A percentile compares a stretch with the other conserved stretches of the same genome.
Conservation (phyloP, 441 rosid species). For the Gossypium gossypioides region DNA sequence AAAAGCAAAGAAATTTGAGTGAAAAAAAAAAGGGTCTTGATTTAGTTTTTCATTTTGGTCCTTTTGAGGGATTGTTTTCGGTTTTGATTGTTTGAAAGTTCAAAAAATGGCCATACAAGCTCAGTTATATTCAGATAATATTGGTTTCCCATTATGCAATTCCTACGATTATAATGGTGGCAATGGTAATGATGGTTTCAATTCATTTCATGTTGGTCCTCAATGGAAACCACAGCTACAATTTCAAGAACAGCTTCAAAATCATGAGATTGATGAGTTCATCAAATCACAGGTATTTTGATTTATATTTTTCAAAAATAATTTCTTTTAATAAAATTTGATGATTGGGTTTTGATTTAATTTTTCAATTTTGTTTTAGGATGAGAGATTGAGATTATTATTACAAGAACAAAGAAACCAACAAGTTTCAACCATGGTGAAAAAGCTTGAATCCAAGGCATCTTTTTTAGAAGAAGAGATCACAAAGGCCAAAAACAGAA, state of each 20-base stretch:
- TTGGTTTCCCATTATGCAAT: slow-evolving; percentile 32
- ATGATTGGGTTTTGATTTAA: not conserved
- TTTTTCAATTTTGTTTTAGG: slow-evolving; percentile 23
- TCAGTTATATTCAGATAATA: slow-evolving; percentile 30
- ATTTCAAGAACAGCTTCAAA: slow-evolving; percentile 12
- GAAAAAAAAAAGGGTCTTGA: not conserved
- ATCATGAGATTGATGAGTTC: slow-evolving; percentile 43
- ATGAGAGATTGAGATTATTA: slow-evolving; percentile 42
- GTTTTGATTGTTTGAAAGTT: not conserved
- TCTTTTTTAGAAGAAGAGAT: slow-evolving; percentile 52
- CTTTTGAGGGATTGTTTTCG: not conserved
- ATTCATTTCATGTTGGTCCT: slow-evolving; percentile 16
- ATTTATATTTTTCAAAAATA: not conserved
- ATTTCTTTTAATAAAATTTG: not conserved
- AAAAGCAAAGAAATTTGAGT: not conserved
- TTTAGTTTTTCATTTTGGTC: not conserved
- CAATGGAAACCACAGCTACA: slow-evolving; percentile 16
- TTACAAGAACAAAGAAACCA: slow-evolving; percentile 56
- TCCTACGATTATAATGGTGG: slow-evolving; percentile 34
- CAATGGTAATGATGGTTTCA: slow-evolving; percentile 19
- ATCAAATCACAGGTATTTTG: slow-evolving; percentile 43
- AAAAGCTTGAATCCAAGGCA: slow-evolving; percentile 37
- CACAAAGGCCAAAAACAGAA: slow-evolving; percentile 32
- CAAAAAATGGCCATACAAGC: slow-evolving; percentile 61
- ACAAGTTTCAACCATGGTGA: slow-evolving; percentile 29